Conservation (phyloP, 208 protist species). For the Kentomonas sorsogonicus region DNA sequence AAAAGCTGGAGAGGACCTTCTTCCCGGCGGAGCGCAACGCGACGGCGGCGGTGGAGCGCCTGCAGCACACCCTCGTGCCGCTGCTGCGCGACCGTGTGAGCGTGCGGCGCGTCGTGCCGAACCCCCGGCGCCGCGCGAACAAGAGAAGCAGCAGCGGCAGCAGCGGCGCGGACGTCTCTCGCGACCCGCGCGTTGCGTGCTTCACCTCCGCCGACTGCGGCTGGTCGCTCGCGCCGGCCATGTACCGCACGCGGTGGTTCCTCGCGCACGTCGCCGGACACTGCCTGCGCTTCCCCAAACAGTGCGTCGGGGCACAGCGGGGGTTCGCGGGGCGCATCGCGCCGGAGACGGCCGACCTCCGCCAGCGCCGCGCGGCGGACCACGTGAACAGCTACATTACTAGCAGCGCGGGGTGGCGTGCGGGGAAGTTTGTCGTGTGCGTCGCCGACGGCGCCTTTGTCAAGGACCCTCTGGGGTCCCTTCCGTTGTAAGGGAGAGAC, state of each 20-base stretch:
- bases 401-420: constrained; percentile 18
- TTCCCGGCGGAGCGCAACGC: too few species aligned
- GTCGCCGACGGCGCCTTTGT: constrained; percentile 17
- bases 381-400: constrained; percentile 20
- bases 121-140: too few species aligned
- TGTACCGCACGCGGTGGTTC: constrained; percentile 35
- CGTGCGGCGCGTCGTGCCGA: too few species aligned
- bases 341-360: too few species aligned
- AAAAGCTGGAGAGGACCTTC: too few species aligned
- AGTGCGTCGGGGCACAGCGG: constrained; percentile 11
- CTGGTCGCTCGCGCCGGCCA: constrained; percentile 9
- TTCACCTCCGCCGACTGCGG: constrained; percentile 18
- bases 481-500: too few species aligned
- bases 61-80: too few species aligned
- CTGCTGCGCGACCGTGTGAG: too few species aligned
- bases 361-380: constrained; percentile 14
- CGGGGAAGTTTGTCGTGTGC: constrained; percentile 24
- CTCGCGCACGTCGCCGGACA: constrained; percentile 15
- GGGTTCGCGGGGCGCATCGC: constrained; percentile 9
- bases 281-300: constrained; percentile 14
- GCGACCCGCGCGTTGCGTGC: constrained; percentile 23
- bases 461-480: neutral
- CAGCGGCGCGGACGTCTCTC: constrained; percentile 8
- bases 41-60: too few species aligned
- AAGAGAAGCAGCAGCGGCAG: too few species aligned